Percentiles rank a stretch among this genome's conserved stretches.
Conservation (phyloP, 1,284 basidiomycete genomes). For the Lentinus polychrous region DNA sequence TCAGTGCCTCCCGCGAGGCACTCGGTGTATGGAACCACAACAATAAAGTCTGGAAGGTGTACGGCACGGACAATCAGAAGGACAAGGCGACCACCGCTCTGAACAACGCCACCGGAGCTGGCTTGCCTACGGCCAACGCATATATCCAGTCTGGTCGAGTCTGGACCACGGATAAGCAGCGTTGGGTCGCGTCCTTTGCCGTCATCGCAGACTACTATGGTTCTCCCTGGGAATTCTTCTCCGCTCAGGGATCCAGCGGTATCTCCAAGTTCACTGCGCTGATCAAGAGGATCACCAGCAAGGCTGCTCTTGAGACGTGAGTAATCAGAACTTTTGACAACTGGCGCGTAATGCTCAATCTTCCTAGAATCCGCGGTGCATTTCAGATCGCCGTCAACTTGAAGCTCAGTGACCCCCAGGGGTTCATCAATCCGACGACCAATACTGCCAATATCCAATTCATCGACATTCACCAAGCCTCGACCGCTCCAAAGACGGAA, state of each 20-base stretch:
- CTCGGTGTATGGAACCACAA: conserved; percentile 4
- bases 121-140: background rate
- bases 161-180: background rate
- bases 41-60: conserved; percentile 4
- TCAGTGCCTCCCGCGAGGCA: background rate
- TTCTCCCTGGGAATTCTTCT: background rate
- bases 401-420: conserved; percentile 2
- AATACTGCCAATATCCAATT: conserved; percentile 1
- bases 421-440: conserved; percentile 1
- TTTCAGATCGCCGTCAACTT: background rate
- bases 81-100: background rate
- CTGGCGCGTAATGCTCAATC: background rate
- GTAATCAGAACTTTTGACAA: background rate
- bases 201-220: background rate
- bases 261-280: background rate
- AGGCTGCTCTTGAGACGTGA: background rate
- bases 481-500: too few species aligned
- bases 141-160: background rate
- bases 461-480: conserved; percentile 4
- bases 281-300: background rate
- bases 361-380: background rate
- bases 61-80: conserved; percentile 3
- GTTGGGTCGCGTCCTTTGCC: background rate
- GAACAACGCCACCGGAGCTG: background rate
- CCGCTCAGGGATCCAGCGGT: background rate